These are phyloP conservation scores for Cyclotella cryptica DNA, from an alignment of 108 stramenopile species.

Conservation along the genomic window DNA sequence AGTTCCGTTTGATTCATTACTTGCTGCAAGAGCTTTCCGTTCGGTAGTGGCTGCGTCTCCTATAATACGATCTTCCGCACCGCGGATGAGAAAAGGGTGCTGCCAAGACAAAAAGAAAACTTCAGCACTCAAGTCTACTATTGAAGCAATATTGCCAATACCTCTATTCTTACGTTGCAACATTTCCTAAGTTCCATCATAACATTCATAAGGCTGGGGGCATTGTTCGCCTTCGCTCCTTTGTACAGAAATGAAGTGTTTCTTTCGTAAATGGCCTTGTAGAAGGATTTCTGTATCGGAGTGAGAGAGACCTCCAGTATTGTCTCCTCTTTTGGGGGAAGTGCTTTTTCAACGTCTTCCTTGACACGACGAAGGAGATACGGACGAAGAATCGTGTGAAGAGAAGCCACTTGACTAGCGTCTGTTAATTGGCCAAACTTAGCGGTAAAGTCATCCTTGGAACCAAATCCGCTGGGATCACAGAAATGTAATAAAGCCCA, in stretches of 20 bases:
- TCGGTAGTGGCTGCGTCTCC: slow-evolving; percentile 70
- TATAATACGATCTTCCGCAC: slow-evolving; percentile 87
- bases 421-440: slow-evolving; percentile 88
- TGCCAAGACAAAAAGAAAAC: neutral
- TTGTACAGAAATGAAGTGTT: slow-evolving; percentile 93
- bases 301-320: slow-evolving; percentile 96
- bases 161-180: slow-evolving; percentile 73
- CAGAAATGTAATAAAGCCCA: slow-evolving; percentile 92
- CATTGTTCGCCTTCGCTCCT: slow-evolving; percentile 82
- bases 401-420: slow-evolving; percentile 87
- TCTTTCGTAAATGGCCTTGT: slow-evolving; percentile 96
- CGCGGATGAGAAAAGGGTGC: slow-evolving; percentile 88
- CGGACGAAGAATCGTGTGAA: slow-evolving; percentile 92
- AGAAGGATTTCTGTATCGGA: slow-evolving; percentile 95
- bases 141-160: neutral
- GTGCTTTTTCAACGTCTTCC: slow-evolving; percentile 96
- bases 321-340: slow-evolving; percentile 97
- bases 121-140: too few relatives aligned
- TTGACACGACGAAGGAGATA: slow-evolving; percentile 96
- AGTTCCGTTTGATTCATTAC: slow-evolving; percentile 12
- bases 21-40: slow-evolving; percentile 33
- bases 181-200: slow-evolving; percentile 98
- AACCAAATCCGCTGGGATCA: slow-evolving; percentile 68
- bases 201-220: slow-evolving; percentile 94
- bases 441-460: slow-evolving; percentile 79